Evolutionary conservation across 768 basidiomycete species (phyloP).

Genomic region (Tephrocybe sp.): DNA sequence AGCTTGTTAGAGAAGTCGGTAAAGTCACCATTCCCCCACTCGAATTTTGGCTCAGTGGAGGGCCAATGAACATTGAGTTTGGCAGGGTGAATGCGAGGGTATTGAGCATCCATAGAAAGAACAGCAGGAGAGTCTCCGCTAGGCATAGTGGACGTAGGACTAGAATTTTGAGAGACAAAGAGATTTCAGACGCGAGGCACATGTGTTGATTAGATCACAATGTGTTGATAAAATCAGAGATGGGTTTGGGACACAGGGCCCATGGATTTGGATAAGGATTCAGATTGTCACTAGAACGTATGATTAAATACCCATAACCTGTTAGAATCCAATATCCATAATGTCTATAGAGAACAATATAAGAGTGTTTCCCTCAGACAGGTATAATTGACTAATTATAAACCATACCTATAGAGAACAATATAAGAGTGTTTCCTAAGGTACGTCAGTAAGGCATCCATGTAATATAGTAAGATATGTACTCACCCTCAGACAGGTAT

Average conservation of each 20-base stretch:
- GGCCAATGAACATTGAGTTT: conserved; percentile 1
- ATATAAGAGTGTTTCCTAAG: too few species aligned
- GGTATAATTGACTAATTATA: too few species aligned
- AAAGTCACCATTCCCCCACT: neutral
- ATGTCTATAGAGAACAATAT: too few species aligned
- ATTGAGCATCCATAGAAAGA: neutral
- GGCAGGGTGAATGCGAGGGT: neutral
- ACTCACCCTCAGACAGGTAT: too few species aligned
- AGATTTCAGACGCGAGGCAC: neutral
- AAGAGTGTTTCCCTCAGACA: too few species aligned
- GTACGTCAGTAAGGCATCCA: too few species aligned
- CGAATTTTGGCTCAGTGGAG: neutral
- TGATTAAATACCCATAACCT: neutral
- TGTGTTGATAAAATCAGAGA: neutral
- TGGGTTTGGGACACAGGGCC: neutral
- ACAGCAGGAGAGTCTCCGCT: too few species aligned
- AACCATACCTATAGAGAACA: too few species aligned
- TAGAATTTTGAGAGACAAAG: neutral
- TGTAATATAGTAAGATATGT: too few species aligned
- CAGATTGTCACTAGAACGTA: neutral
- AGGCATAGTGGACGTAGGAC: neutral
- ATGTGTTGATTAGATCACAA: neutral
- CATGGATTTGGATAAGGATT: too few species aligned
- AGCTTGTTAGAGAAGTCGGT: neutral
- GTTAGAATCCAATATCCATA: neutral